Evolutionary conservation across 2,329 filamentous ascomycete genomes (phyloP), one percentile per base, ranked within the genome.

Genomic region (Sclerotinia minor): DNA sequence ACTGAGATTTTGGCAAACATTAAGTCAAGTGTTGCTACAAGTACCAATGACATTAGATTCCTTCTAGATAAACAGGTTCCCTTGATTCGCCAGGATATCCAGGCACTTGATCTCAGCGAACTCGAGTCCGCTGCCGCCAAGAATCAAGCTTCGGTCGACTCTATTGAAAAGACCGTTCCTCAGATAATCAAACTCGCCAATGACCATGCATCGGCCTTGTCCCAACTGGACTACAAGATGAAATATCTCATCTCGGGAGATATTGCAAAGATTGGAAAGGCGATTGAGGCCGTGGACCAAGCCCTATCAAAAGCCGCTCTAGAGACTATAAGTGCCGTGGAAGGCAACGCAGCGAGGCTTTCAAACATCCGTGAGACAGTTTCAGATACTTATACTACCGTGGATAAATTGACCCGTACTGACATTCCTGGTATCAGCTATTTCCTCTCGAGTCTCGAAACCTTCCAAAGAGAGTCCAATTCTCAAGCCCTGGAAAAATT

Each of bases 61-160:
- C 64, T 70, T 63, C 17, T 70, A 47, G 55, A 69, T 64, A 66
- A 69, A 47, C 64, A 63, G 57, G 57, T 70, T 26, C 68, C 69
- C 26, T 32, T 53, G 41, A 67, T 70, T 21, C 68, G 68, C 50
- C 35, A 69, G 57, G 69, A 70, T 26, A 69, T 70, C 38, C 45
- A 65, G 24, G 55, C 68, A 38, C 63, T 70, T 53, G 69, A 70
- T 59, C 38, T 65, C 24, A 63, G 59, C 35, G 54, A 49, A 53
- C 53, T 69, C 41, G 53, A 68, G 41, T 47, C 49, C 26, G 63
- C 55, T 24, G 60, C 58, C 19, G 17, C 52, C 49, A 68, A 65
- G 26, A 70, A 50, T 29, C 57, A 64, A 41, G 55, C 44, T 17
- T 55, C 63, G 21, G 50, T 70, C 21, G 65, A 67, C 26, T 67